phyloP scores from a whole-genome alignment of 2,329 filamentous ascomycete species.

The Ceratocystis huliohia region DNA sequence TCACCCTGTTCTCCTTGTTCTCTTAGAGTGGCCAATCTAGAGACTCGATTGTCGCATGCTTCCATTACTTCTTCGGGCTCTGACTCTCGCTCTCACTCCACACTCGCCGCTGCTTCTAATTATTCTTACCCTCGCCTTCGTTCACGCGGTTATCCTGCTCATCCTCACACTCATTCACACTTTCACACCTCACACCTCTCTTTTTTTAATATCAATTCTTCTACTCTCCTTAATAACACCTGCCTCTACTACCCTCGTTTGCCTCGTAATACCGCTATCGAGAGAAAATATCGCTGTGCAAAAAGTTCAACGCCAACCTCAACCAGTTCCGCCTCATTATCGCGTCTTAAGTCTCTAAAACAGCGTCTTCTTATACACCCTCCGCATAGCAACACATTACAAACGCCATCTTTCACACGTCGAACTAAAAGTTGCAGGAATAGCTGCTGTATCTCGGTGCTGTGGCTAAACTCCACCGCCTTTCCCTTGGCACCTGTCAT shows the following conservation, averaged over 20 bases:
- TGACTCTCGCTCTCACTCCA: not conserved
- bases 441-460: not conserved
- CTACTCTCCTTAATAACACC: constrained; percentile 8
- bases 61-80: not conserved
- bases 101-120: not conserved
- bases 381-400: not conserved
- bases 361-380: not conserved
- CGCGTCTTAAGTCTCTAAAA: constrained; percentile 4
- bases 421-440: not conserved
- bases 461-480: not conserved
- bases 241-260: constrained; percentile 11
- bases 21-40: not conserved
- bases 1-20: not conserved
- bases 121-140: not conserved
- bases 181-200: constrained; percentile 10
- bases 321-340: not conserved
- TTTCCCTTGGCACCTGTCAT: constrained; percentile 17
- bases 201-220: constrained; percentile 12
- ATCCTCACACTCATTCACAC: constrained; percentile 2
- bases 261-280: constrained; percentile 3
- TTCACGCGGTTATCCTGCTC: constrained; percentile 9
- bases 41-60: not conserved
- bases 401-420: not conserved
- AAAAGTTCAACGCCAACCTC: not conserved
- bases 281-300: not conserved